Conservation (phyloP, 306 rosid genomes). For the Begonia peltatifolia region DNA sequence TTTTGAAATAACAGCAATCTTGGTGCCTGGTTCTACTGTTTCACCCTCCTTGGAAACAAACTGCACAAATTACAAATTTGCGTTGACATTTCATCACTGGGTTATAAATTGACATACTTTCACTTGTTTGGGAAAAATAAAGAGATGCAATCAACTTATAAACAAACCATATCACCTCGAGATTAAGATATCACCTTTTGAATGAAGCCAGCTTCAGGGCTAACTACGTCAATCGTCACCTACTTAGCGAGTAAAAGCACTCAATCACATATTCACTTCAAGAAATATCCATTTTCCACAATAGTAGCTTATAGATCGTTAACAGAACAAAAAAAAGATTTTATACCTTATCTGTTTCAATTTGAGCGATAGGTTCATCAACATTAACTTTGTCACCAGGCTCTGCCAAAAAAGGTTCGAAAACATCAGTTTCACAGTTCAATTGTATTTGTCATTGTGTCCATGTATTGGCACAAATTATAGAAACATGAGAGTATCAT, state of each 20-base stretch:
- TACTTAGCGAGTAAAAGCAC: constrained; percentile 7
- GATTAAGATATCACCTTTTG: constrained; percentile 20
- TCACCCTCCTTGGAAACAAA: constrained; percentile 47
- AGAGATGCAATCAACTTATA: neutral
- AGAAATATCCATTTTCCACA: neutral
- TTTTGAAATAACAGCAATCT: constrained; percentile 46
- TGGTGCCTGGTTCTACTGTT: constrained; percentile 45
- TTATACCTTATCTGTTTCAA: constrained; percentile 50
- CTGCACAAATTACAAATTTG: constrained; percentile 16
- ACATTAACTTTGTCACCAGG: constrained; percentile 42
- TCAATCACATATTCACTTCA: constrained; percentile 1
- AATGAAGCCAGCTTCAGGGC: constrained; percentile 44
- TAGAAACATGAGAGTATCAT: neutral
- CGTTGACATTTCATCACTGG: neutral
- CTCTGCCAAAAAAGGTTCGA: constrained; percentile 16
- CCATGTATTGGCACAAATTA: neutral
- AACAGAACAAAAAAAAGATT: no score
- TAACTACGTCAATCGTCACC: constrained; percentile 60
- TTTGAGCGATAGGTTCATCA: constrained; percentile 54
- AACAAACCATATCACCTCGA: neutral
- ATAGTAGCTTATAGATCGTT: neutral
- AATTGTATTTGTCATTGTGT: neutral
- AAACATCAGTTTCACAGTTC: constrained; percentile 6
- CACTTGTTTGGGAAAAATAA: no score
- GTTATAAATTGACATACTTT: no score